These are phyloP conservation scores for Colletotrichum sp. DNA, from an alignment of 2,329 filamentous ascomycete species.

Conservation along the genomic window DNA sequence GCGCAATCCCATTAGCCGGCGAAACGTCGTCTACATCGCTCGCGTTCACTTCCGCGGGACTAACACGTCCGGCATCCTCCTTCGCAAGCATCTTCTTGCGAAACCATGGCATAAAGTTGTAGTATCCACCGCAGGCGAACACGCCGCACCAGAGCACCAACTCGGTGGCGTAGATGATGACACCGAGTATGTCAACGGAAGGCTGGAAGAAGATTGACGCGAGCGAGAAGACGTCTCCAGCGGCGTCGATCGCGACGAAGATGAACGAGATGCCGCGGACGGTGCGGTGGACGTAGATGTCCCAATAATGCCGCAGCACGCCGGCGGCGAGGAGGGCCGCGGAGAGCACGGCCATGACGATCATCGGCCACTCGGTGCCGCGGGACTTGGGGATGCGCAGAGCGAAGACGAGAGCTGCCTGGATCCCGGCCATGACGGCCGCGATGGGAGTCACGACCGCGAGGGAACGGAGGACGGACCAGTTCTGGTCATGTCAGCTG, in stretches of 20 bases:
- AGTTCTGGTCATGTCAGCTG: slow-evolving; percentile 45
- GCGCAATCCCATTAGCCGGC: slow-evolving; percentile 29
- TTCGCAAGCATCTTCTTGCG: slow-evolving; percentile 33
- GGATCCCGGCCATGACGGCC: slow-evolving; percentile 61
- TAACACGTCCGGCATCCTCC: background rate
- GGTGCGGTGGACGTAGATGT: slow-evolving; percentile 69
- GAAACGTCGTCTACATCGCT: background rate
- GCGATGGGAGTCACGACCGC: slow-evolving; percentile 56
- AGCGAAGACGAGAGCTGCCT: slow-evolving; percentile 64
- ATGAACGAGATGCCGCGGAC: slow-evolving; percentile 75
- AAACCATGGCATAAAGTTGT: slow-evolving; percentile 66
- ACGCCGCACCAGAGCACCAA: slow-evolving; percentile 71
- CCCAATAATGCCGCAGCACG: slow-evolving; percentile 71
- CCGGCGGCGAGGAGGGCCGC: slow-evolving; percentile 68
- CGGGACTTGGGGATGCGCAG: slow-evolving; percentile 48
- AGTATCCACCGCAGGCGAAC: slow-evolving; percentile 68
- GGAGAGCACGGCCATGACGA: slow-evolving; percentile 70
- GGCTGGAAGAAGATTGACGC: slow-evolving; percentile 68
- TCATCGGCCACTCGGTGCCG: slow-evolving; percentile 64
- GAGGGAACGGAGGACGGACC: slow-evolving; percentile 53
- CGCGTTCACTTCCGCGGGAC: background rate
- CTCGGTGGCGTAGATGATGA: slow-evolving; percentile 72
- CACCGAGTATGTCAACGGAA: slow-evolving; percentile 62
- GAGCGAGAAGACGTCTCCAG: slow-evolving; percentile 71
- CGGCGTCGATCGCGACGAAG: slow-evolving; percentile 73